phyloP scores from a whole-genome alignment of 169 alveolate genomes.

The Babesia bigemina region DNA sequence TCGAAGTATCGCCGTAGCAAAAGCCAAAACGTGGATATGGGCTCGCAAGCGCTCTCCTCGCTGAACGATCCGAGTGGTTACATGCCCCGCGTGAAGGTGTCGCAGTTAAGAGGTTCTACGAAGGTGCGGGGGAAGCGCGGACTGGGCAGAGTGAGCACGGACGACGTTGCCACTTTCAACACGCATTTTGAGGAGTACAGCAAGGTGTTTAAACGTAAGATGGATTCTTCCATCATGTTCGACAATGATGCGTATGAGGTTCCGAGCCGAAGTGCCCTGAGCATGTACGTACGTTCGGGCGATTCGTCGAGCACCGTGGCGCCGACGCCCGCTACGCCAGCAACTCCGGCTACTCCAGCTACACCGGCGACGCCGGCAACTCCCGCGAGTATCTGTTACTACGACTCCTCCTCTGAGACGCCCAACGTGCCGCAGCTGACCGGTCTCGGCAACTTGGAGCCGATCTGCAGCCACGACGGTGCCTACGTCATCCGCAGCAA shows the following conservation, averaged over 20 bases:
- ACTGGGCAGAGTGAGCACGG: slow-evolving; percentile 4
- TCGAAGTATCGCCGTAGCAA: too few relatives aligned
- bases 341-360: not conserved
- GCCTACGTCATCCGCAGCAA: not conserved
- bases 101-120: not conserved
- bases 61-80: too few relatives aligned
- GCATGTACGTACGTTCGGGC: not conserved
- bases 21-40: too few relatives aligned
- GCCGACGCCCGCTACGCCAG: not conserved
- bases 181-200: slow-evolving; percentile 2
- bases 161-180: slow-evolving; percentile 4
- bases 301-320: not conserved
- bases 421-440: not conserved
- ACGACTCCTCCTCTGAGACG: not conserved
- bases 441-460: too few relatives aligned
- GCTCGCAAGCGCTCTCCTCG: too few relatives aligned
- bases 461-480: not conserved
- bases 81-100: not conserved
- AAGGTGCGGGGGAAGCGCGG: not conserved
- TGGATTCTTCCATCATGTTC: not conserved
- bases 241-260: not conserved
- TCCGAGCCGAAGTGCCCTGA: not conserved
- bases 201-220: slow-evolving; percentile 7
- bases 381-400: not conserved
- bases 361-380: not conserved